phyloP scores from a whole-genome alignment of 352 stramenopile genomes.

The Globisporangium uncinulatum region DNA sequence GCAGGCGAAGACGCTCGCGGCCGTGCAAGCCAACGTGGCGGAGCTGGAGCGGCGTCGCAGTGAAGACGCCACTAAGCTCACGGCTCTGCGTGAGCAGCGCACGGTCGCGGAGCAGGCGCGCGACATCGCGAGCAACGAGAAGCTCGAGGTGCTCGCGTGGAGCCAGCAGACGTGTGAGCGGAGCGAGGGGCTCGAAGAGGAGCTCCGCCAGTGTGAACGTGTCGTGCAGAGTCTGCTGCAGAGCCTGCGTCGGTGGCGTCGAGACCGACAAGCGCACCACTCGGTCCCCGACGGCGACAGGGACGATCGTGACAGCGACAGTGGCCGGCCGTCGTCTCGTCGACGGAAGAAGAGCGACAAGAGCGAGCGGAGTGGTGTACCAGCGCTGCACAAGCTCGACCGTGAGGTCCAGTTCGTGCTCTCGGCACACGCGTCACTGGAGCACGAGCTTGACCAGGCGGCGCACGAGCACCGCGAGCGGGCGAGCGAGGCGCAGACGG shows the following conservation, averaged over 20 bases:
- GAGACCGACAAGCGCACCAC: neutral
- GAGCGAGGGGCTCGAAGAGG: slow-evolving; percentile 32
- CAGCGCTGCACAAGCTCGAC: slow-evolving; percentile 12
- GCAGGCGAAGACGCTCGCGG: slow-evolving; percentile 27
- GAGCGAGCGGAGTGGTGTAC: neutral
- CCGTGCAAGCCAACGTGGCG: slow-evolving; percentile 15
- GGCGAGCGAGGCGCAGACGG: slow-evolving; percentile 10
- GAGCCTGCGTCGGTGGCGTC: slow-evolving; percentile 13
- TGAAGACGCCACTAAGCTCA: slow-evolving; percentile 29
- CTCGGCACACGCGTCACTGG: slow-evolving; percentile 15
- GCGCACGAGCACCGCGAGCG: slow-evolving; percentile 16
- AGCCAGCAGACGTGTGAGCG: slow-evolving; percentile 51
- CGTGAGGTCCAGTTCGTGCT: slow-evolving; percentile 21
- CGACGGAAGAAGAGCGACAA: neutral
- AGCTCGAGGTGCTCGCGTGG: slow-evolving; percentile 57
- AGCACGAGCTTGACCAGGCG: slow-evolving; percentile 16
- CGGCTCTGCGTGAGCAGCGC: slow-evolving; percentile 37
- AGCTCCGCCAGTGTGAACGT: slow-evolving; percentile 25
- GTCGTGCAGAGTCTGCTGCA: slow-evolving; percentile 21
- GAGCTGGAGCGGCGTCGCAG: slow-evolving; percentile 39
- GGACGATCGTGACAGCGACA: neutral
- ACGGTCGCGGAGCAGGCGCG: slow-evolving; percentile 45
- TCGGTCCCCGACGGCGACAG: neutral
- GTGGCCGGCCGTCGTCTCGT: neutral
- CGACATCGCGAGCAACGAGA: slow-evolving; percentile 58